A percentile compares a stretch with the other conserved stretches of the same genome.
Conservation (phyloP, 192 early-diverging fungal genomes). For the Jimgerdemannia flammicorona region DNA sequence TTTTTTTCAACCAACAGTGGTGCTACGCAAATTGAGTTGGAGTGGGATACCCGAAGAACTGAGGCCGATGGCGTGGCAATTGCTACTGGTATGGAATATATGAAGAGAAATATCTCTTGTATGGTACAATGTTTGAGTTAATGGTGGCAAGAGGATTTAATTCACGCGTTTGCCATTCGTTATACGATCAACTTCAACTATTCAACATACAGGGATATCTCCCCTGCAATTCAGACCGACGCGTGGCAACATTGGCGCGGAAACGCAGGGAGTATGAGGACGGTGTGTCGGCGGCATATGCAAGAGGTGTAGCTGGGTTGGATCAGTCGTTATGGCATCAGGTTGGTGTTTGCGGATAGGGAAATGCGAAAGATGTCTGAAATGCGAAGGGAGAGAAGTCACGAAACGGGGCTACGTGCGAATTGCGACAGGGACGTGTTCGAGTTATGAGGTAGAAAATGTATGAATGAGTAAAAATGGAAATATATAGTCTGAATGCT, state of each 20-base stretch:
- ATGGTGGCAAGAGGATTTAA: too few species aligned
- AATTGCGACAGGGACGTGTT: too few species aligned
- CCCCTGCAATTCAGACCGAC: slow-evolving; percentile 82
- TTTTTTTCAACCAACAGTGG: slow-evolving; percentile 22
- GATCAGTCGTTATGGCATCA: slow-evolving; percentile 92
- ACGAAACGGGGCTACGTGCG: too few species aligned
- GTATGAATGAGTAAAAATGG: too few species aligned
- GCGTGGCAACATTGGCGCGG: slow-evolving; percentile 75
- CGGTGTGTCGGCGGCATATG: slow-evolving; percentile 77
- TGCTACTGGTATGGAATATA: slow-evolving; percentile 64
- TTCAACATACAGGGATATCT: slow-evolving; percentile 65
- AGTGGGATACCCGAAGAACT: slow-evolving; percentile 85
- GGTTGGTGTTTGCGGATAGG: slow-evolving; percentile 26
- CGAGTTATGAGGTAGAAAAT: too few species aligned
- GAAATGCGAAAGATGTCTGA: neutral
- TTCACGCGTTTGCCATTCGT: neutral
- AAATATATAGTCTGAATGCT: too few species aligned
- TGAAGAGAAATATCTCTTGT: too few species aligned
- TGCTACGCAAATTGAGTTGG: slow-evolving; percentile 86
- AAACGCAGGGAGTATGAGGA: slow-evolving; percentile 96
- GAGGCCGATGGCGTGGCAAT: slow-evolving; percentile 87
- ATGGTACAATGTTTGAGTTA: neutral
- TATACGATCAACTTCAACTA: neutral
- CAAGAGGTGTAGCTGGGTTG: slow-evolving; percentile 68
- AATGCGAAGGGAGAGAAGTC: neutral